phyloP scores from a whole-genome alignment of 73 alveolate genomes.

The Paramecium tetraurelia region DNA sequence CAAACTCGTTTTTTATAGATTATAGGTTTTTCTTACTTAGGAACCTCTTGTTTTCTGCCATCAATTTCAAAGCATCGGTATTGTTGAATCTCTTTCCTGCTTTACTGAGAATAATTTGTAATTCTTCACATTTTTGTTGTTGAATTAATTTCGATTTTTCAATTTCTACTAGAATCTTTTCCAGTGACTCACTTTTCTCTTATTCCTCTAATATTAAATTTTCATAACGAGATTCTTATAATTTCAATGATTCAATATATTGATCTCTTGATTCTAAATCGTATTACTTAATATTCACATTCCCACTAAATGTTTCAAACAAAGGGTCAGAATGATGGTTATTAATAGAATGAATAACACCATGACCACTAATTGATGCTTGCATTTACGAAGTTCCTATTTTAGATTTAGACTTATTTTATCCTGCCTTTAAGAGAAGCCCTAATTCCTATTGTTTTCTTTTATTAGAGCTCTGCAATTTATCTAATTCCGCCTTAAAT shows the following conservation, averaged over 20 bases:
- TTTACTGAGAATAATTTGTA: neutral
- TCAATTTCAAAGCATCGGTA: neutral
- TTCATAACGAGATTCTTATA: neutral
- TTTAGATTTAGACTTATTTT: neutral
- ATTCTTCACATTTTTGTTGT: neutral
- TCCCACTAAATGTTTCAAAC: neutral
- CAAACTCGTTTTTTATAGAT: neutral
- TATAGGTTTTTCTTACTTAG: neutral
- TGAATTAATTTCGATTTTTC: neutral
- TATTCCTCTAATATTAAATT: conserved; percentile 22
- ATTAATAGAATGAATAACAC: conserved; percentile 5
- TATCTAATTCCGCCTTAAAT: conserved; percentile 45
- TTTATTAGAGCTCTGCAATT: neutral
- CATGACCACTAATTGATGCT: neutral
- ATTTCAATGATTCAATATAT: neutral
- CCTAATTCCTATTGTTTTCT: neutral
- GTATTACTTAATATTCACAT: neutral
- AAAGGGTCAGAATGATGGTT: conserved; percentile 38
- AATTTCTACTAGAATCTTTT: neutral
- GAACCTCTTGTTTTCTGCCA: conserved; percentile 1
- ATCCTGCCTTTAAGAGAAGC: neutral
- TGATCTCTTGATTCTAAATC: neutral
- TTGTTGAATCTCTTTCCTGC: conserved; percentile 12
- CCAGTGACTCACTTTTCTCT: conserved; percentile 11
- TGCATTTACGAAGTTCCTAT: neutral